Evolutionary conservation across 2,329 filamentous ascomycete genomes (phyloP).

Genomic region (Herpotrichia juniperi): DNA sequence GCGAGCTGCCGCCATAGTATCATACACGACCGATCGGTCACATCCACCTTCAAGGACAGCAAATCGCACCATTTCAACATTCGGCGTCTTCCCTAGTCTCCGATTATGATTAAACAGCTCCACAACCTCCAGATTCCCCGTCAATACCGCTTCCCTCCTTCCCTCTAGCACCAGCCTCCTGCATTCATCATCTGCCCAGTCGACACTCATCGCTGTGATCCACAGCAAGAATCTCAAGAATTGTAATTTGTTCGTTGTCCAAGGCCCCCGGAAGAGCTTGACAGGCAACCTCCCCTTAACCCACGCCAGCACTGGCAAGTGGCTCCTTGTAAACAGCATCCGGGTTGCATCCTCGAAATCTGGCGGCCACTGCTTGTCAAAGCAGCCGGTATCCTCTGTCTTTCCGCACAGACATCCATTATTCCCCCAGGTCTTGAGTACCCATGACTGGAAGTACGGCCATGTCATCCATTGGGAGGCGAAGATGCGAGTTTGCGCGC

Average conservation of each 20-base stretch:
- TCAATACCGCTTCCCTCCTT: constrained; percentile 30
- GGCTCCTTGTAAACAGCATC: constrained; percentile 37
- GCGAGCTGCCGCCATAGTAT: constrained; percentile 29
- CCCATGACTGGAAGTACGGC: constrained; percentile 34
- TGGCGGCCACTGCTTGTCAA: constrained; percentile 38
- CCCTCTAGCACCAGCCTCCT: constrained; percentile 19
- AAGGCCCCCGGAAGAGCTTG: constrained; percentile 35
- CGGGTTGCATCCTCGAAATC: constrained; percentile 32
- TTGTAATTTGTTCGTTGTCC: constrained; percentile 32
- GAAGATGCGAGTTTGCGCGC: constrained; percentile 33
- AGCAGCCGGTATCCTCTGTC: constrained; percentile 27
- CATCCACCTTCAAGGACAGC: constrained; percentile 37
- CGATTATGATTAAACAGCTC: constrained; percentile 42
- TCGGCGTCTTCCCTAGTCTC: constrained; percentile 32
- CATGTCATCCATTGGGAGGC: constrained; percentile 41
- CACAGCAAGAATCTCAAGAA: constrained; percentile 40
- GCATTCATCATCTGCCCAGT: constrained; percentile 29
- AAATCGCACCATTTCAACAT: constrained; percentile 27
- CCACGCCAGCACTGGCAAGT: constrained; percentile 31
- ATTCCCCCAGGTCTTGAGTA: constrained; percentile 20
- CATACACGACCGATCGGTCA: constrained; percentile 38
- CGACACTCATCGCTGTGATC: constrained; percentile 37
- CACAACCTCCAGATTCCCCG: constrained; percentile 36
- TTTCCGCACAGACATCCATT: constrained; percentile 36
- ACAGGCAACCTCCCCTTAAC: constrained; percentile 36